Base-by-base conservation (phyloP, 2,329 filamentous ascomycete species). In the Talaromyces marneffei region DNA sequence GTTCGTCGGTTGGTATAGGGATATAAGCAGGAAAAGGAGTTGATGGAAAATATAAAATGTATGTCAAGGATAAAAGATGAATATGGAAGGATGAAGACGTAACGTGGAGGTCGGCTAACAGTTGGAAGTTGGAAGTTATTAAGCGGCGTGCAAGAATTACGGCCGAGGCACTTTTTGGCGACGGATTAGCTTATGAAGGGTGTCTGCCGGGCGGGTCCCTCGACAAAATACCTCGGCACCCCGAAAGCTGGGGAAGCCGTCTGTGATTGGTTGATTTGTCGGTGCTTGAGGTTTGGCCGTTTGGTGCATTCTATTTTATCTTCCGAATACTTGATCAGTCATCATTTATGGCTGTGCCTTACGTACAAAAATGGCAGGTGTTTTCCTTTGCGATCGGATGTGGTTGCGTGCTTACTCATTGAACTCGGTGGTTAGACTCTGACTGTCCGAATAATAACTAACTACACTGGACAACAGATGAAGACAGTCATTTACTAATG, bases 161-260 rank as follows among this genome's bases (percentile, higher is more conserved):
- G 58, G 27, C 59, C 50, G 59, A 52, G 57, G 46, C 56, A 59
- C 12, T 52, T 48, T 48, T 8, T 40, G 33, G 18, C 2, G 23
- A 29, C 7, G n/a, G 54, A 20, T 23, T 40, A 48, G 39, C 40
- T 58, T 39, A 20, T 31, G 42, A 27, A 33, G 35, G 54, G 16
- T n/a, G 18, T 23, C 40, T 31, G 16, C 16, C n/a, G 3, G 46
- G 48, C 35, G 48, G 52, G 52, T 20, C 25, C 31, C 2, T 4
- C 7, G 4, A 10, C 3, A 18, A 12, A n/a, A 39, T 55, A 33
- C 52, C 52, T 55, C 52, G 52, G 52, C 31, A 25, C 31, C 18
- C 20, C 14, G 18, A 55, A 40, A 55, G 20, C 52, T 55, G 52
- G 52, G 52, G 52, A 27, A 55, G 52, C 33, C 8, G 18, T n/a